phyloP scores from a whole-genome alignment of 257 asterid species.

The Salvia rosmarinus region DNA sequence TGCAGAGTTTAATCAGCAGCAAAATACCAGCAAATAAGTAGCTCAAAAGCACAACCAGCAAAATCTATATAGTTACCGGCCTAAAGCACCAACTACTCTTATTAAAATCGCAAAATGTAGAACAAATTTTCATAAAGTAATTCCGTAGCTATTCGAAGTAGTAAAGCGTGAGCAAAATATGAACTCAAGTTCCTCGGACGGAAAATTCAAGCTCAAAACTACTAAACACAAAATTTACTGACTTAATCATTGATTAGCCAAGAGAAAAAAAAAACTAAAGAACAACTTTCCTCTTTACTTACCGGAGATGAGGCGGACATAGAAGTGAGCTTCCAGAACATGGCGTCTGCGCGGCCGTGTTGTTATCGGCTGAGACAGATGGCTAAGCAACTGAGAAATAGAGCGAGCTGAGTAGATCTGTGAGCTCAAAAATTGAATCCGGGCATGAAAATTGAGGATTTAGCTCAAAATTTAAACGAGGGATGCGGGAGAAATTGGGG shows the following conservation, averaged over 20 bases:
- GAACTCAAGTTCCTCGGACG: conserved; percentile 18
- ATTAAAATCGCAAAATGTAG: conserved; percentile 23
- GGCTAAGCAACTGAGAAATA: conserved; percentile 22
- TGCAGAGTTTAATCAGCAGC: conserved; percentile 1
- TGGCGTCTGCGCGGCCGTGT: conserved; percentile 40
- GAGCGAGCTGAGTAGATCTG: conserved; percentile 53
- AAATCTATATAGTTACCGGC: neutral
- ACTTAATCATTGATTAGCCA: conserved; percentile 19
- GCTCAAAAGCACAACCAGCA: conserved; percentile 10
- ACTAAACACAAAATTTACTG: conserved; percentile 18
- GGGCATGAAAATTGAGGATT: conserved; percentile 25
- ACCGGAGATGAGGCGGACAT: conserved; percentile 94
- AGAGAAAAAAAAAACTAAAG: neutral
- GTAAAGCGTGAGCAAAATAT: neutral
- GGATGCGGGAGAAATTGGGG: conserved; percentile 29
- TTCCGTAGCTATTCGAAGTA: neutral
- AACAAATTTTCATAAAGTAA: neutral
- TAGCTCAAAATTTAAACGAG: conserved; percentile 33
- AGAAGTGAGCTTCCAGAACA: conserved; percentile 97
- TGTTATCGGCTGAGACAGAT: conserved; percentile 27
- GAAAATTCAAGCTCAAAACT: conserved; percentile 10
- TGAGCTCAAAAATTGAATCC: conserved; percentile 49
- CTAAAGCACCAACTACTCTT: neutral
- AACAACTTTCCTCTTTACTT: conserved; percentile 38
- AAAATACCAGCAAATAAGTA: neutral